A percentile compares a stretch with the other conserved stretches of the same genome.
Evolutionary conservation across 208 protist species (phyloP).

Genomic region (Crithidia thermophila): DNA sequence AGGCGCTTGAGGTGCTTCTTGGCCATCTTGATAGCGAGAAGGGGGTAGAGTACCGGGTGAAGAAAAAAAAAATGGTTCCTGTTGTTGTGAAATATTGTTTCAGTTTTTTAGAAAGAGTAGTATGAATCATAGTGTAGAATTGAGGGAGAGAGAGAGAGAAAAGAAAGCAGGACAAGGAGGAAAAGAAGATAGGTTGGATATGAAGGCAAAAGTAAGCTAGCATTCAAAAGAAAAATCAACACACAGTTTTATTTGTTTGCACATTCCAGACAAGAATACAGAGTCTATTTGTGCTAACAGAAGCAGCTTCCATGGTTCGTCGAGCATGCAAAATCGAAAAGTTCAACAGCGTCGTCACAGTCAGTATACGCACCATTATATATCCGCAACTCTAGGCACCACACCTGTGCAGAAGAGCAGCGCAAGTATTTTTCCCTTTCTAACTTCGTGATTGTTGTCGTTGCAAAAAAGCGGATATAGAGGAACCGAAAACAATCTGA

Average conservation of each 20-base stretch:
- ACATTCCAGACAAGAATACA: too few relatives aligned
- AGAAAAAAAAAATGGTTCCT: conserved; percentile 2
- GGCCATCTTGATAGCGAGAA: conserved; percentile 67
- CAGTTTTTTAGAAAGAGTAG: neutral
- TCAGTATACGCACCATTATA: too few relatives aligned
- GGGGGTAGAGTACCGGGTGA: neutral
- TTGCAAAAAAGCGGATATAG: neutral
- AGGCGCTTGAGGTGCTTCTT: conserved; percentile 99
- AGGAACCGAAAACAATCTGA: neutral
- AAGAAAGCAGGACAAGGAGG: conserved; percentile 11
- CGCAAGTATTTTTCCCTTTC: too few relatives aligned
- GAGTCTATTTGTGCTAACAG: too few relatives aligned
- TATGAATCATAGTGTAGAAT: neutral
- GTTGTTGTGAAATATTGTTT: neutral
- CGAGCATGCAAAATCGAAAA: too few relatives aligned
- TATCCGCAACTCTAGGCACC: too few relatives aligned
- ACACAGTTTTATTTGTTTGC: too few relatives aligned
- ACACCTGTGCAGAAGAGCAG: too few relatives aligned
- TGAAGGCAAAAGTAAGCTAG: neutral
- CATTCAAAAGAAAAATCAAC: neutral
- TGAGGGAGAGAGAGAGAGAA: neutral
- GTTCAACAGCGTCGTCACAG: too few relatives aligned
- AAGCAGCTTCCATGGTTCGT: too few relatives aligned
- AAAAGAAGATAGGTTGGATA: conserved; percentile 1
- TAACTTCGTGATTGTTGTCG: too few relatives aligned